Percentiles rank a stretch among this genome's conserved stretches.
Conservation (phyloP, 1,139 yeast genomes). For the Lodderomyces beijingensis region DNA sequence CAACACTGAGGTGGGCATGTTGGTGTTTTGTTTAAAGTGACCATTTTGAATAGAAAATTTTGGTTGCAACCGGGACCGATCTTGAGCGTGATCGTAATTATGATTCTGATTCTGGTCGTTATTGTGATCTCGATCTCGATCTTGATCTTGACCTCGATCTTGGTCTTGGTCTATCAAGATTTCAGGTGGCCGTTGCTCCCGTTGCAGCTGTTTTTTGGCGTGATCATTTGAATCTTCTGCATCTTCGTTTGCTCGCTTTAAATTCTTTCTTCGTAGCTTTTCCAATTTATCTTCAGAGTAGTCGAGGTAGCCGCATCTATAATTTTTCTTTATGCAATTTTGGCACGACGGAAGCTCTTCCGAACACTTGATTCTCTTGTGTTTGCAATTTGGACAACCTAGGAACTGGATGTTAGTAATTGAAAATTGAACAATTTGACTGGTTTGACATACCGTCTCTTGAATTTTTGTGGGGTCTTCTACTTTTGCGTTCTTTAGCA, state of each 20-base stretch:
- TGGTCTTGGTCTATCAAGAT: too few relatives aligned
- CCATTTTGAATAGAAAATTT: too few relatives aligned
- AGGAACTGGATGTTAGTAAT: constrained; percentile 2
- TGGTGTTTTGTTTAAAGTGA: too few relatives aligned
- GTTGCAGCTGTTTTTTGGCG: neutral
- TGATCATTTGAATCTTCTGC: neutral
- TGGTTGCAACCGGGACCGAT: too few relatives aligned
- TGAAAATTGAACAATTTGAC: neutral
- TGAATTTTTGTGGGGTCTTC: constrained; percentile 44
- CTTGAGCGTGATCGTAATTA: too few relatives aligned
- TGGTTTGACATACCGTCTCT: constrained; percentile 31
- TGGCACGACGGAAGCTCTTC: constrained; percentile 42
- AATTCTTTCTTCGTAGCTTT: constrained; percentile 29
- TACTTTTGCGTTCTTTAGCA: constrained; percentile 33
- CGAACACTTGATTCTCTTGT: constrained; percentile 40
- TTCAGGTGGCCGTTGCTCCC: neutral
- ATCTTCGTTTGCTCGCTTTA: neutral
- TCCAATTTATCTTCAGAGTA: constrained; percentile 36
- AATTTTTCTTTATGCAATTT: constrained; percentile 36
- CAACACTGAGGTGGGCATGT: too few relatives aligned
- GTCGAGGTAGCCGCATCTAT: constrained; percentile 42
- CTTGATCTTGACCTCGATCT: too few relatives aligned
- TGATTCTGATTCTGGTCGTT: too few relatives aligned
- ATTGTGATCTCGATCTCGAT: too few relatives aligned
- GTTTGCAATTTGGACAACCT: constrained; percentile 44